Conservation (phyloP, 257 asterid species). For the Vinca minor region DNA sequence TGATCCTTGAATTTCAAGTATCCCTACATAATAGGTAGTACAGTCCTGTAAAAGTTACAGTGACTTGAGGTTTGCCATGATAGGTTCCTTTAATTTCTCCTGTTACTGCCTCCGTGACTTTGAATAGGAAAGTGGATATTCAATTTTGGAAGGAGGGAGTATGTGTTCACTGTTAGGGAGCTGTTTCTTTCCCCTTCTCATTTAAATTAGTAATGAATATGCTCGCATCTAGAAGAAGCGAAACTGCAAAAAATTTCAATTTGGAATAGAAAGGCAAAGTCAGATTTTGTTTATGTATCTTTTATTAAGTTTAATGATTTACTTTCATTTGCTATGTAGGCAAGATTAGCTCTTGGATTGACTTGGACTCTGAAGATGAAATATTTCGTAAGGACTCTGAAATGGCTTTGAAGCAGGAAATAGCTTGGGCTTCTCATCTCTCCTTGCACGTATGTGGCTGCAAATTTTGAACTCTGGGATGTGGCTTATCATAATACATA, state of each 20-base stretch:
- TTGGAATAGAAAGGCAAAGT: neutral
- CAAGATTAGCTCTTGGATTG: slow-evolving; percentile 90
- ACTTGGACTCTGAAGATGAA: slow-evolving; percentile 89
- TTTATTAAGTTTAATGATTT: no score
- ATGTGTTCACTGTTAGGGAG: no score
- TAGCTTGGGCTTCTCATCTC: slow-evolving; percentile 98
- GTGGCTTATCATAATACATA: neutral
- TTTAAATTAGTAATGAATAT: no score
- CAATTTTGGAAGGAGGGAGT: no score
- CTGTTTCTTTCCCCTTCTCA: no score
- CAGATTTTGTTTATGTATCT: neutral
- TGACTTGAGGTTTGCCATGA: neutral
- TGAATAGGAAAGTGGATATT: no score
- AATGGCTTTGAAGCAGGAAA: slow-evolving; percentile 78
- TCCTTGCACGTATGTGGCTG: slow-evolving; percentile 62
- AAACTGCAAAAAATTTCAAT: neutral
- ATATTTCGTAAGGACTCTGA: slow-evolving; percentile 75
- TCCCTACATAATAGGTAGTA: neutral
- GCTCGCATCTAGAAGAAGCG: neutral
- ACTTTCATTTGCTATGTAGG: slow-evolving; percentile 47
- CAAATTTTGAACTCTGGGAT: neutral
- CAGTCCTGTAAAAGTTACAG: neutral
- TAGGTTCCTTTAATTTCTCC: neutral
- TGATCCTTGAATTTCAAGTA: neutral
- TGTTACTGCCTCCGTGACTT: no score